Conservation (phyloP, 192 early-diverging fungal genomes). For the Coemansia sp. region DNA sequence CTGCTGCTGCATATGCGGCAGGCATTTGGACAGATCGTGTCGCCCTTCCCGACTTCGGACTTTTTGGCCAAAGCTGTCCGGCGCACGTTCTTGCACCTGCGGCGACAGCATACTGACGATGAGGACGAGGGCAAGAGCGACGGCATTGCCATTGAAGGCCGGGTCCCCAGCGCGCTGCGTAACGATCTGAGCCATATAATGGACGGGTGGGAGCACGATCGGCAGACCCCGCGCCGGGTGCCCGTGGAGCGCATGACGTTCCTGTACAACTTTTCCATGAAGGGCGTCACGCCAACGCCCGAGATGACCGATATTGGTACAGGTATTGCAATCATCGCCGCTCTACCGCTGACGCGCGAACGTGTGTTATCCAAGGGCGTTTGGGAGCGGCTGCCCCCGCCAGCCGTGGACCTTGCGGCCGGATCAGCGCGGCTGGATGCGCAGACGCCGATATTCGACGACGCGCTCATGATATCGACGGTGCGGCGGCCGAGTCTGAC, state of each 20-base stretch:
- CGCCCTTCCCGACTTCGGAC: conserved; percentile 31
- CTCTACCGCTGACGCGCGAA: conserved; percentile 25
- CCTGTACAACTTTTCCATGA: conserved; percentile 43
- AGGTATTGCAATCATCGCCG: conserved; percentile 32
- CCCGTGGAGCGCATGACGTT: conserved; percentile 36
- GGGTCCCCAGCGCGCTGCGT: conserved; percentile 27
- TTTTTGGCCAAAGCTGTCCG: conserved; percentile 31
- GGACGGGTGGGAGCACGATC: conserved; percentile 44
- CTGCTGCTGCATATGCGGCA: conserved; percentile 40
- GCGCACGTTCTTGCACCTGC: conserved; percentile 36
- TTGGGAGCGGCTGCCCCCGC: conserved; percentile 9
- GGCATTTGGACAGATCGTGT: conserved; percentile 35
- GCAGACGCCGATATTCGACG: background rate
- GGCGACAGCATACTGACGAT: conserved; percentile 3
- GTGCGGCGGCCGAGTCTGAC: conserved; percentile 7
- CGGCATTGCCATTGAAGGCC: conserved; percentile 10
- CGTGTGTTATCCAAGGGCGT: conserved; percentile 32
- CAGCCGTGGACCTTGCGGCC: background rate
- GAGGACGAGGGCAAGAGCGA: background rate
- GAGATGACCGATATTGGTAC: conserved; percentile 44
- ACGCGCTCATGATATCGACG: conserved; percentile 17
- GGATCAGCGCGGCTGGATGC: background rate
- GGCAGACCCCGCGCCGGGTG: conserved; percentile 29
- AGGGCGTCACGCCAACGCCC: conserved; percentile 12
- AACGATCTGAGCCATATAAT: conserved; percentile 26